Evolutionary conservation across 1,139 yeast genomes (phyloP).

Genomic region (Geotrichum klebahnii): DNA sequence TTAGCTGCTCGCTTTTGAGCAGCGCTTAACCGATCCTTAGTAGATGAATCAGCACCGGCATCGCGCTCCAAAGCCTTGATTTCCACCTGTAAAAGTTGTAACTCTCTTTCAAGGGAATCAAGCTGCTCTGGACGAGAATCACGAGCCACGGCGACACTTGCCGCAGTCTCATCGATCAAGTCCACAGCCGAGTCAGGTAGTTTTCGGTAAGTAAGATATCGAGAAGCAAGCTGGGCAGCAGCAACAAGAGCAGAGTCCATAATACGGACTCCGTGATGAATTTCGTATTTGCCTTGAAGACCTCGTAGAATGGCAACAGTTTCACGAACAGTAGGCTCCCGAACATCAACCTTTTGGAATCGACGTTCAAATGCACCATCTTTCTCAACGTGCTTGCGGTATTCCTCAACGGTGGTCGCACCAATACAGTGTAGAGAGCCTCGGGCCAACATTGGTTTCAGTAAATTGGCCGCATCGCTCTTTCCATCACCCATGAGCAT

Average conservation of each 20-base stretch:
- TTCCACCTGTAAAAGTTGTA: conserved; percentile 87
- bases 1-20: conserved; percentile 82
- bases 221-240: conserved; percentile 91
- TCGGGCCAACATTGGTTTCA: conserved; percentile 95
- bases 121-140: conserved; percentile 96
- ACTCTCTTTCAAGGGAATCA: conserved; percentile 85
- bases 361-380: conserved; percentile 98
- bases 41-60: conserved; percentile 78
- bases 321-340: conserved; percentile 86
- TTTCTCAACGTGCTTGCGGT: conserved; percentile 83
- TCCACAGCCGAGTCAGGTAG: conserved; percentile 98
- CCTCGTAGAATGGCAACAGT: conserved; percentile 96
- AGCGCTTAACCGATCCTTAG: conserved; percentile 74
- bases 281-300: conserved; percentile 88
- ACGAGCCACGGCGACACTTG: conserved; percentile 94
- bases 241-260: conserved; percentile 90
- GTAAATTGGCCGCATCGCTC: conserved; percentile 87
- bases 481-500: conserved; percentile 98
- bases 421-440: conserved; percentile 96
- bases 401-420: conserved; percentile 93
- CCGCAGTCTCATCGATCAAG: conserved; percentile 92
- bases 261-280: conserved; percentile 95
- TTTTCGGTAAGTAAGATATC: conserved; percentile 90
- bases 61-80: conserved; percentile 96
- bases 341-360: conserved; percentile 93